phyloP scores from a whole-genome alignment of 2,329 filamentous ascomycete species.

The Colletotrichum tamarilloi region DNA sequence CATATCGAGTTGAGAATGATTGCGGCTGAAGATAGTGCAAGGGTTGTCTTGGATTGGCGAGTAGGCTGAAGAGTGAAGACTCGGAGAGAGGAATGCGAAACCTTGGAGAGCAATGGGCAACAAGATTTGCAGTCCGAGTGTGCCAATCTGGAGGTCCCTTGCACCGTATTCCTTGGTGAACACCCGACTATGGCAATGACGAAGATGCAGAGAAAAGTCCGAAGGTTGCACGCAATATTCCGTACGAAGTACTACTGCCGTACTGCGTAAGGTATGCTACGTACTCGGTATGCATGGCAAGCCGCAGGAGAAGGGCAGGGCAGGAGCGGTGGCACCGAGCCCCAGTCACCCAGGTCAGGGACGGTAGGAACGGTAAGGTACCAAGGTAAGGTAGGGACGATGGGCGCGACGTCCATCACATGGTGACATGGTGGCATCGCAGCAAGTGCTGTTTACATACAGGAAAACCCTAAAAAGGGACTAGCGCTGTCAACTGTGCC shows the following conservation, averaged over 20 bases:
- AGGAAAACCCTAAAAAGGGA: neutral
- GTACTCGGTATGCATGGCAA: no score
- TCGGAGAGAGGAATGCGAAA: neutral
- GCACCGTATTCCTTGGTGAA: no score
- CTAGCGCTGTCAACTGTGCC: constrained; percentile 1
- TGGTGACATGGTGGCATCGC: neutral
- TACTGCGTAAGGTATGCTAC: no score
- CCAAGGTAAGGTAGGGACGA: neutral
- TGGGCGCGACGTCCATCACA: constrained; percentile 11
- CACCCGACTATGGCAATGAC: neutral
- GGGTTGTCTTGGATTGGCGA: neutral
- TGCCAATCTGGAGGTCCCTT: neutral
- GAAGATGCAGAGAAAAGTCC: neutral
- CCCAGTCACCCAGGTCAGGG: no score
- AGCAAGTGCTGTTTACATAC: neutral
- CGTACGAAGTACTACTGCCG: no score
- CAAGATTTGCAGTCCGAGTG: neutral
- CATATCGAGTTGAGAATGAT: neutral
- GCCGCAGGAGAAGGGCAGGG: no score
- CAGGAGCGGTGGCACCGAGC: no score
- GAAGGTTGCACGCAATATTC: neutral
- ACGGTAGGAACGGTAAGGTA: neutral
- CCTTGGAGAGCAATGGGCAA: neutral
- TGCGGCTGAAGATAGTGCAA: constrained; percentile 1
- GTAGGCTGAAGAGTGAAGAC: neutral